Percentiles rank a stretch among this genome's conserved stretches.
Conservation (phyloP, 2,329 filamentous ascomycete genomes). For the Zasmidium citrigriseum region DNA sequence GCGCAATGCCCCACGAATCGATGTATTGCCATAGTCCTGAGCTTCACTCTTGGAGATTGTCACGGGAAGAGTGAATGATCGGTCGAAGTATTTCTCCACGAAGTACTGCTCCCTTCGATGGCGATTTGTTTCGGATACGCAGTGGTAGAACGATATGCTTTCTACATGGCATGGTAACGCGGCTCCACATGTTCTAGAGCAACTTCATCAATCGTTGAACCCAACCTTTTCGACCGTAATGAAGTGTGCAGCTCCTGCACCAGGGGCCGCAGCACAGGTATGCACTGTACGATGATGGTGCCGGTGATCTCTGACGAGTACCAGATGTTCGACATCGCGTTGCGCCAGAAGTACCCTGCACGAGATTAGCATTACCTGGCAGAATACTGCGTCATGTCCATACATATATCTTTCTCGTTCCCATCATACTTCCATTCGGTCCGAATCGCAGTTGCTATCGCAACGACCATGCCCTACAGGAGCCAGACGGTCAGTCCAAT, state of each 20-base stretch:
- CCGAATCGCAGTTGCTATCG: constrained; percentile 51
- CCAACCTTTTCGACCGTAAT: constrained; percentile 38
- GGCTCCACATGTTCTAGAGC: constrained; percentile 14
- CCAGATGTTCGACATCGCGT: constrained; percentile 50
- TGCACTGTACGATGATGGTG: constrained; percentile 58
- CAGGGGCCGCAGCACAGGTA: constrained; percentile 54
- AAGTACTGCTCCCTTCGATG: no score
- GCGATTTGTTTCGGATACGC: no score
- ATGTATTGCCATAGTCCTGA: no score
- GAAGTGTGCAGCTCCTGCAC: constrained; percentile 45
- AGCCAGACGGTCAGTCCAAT: neutral
- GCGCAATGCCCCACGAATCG: no score
- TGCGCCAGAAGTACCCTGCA: constrained; percentile 49
- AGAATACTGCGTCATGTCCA: neutral
- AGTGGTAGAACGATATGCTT: no score
- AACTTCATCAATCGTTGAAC: constrained; percentile 25
- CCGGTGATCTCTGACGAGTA: constrained; percentile 56
- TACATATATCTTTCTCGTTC: constrained; percentile 46
- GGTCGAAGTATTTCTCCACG: no score
- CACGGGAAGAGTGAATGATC: no score
- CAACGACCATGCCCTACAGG: constrained; percentile 47
- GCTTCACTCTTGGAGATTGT: no score
- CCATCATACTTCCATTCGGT: constrained; percentile 53
- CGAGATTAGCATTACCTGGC: neutral
- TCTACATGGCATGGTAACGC: constrained; percentile 16